Conservation (phyloP, 2,329 filamentous ascomycete genomes). For the Alternaria panax region DNA sequence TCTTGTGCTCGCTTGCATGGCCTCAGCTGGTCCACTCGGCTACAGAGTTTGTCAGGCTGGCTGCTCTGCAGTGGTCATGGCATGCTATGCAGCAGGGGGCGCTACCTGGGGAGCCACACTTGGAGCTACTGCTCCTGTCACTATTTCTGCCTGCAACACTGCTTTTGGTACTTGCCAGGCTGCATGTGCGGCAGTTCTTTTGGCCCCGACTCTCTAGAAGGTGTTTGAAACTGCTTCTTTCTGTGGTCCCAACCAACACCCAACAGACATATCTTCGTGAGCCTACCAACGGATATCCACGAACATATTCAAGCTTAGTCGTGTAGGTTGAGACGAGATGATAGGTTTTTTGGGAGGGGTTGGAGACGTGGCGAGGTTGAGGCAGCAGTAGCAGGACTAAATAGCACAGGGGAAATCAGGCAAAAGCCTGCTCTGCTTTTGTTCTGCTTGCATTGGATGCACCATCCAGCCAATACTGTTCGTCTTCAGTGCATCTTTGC, state of each 20-base stretch:
- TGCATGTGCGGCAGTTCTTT: conserved; percentile 51
- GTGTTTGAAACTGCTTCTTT: background rate
- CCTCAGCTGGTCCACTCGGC: conserved; percentile 40
- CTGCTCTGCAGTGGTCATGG: conserved; percentile 55
- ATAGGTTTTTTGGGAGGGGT: background rate
- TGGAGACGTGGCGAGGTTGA: background rate
- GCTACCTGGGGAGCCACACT: conserved; percentile 53
- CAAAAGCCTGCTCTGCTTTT: background rate
- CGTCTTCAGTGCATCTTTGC: background rate
- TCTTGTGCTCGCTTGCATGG: background rate
- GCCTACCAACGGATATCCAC: background rate
- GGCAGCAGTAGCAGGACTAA: background rate
- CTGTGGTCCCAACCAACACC: background rate
- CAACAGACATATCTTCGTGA: background rate
- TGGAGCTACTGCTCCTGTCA: conserved; percentile 50
- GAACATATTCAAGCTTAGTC: background rate
- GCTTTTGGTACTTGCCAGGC: conserved; percentile 57
- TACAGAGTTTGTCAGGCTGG: conserved; percentile 61
- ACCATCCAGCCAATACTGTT: background rate
- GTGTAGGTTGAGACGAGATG: background rate
- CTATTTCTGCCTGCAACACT: conserved; percentile 55
- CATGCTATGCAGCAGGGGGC: conserved; percentile 58
- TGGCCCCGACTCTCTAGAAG: conserved; percentile 44
- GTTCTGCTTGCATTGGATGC: background rate
- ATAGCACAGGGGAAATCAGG: background rate